Percentiles rank a stretch among this genome's conserved stretches.
phyloP scores from a whole-genome alignment of 2,329 filamentous ascomycete species.

The Paraphoma chrysanthemicola region DNA sequence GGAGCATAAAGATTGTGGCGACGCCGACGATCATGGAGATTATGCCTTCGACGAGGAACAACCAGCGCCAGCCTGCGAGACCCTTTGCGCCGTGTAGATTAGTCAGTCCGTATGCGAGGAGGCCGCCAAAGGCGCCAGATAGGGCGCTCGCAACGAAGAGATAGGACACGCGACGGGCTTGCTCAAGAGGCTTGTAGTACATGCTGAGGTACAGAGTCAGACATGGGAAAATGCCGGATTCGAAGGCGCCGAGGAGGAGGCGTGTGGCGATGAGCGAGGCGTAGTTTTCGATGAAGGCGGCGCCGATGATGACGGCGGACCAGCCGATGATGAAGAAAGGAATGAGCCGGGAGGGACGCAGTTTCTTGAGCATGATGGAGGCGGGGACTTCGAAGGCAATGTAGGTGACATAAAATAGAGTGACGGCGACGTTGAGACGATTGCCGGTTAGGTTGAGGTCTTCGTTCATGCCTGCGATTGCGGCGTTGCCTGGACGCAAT shows the following conservation, averaged over 20 bases:
- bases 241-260: constrained; percentile 30
- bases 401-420: constrained; percentile 61
- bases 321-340: constrained; percentile 23
- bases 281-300: constrained; percentile 28
- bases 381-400: constrained; percentile 56
- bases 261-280: constrained; percentile 26
- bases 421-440: constrained; percentile 52
- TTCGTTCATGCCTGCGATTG: constrained; percentile 20
- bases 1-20: no score
- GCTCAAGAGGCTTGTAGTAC: constrained; percentile 46
- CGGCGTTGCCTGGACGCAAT: constrained; percentile 45
- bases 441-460: constrained; percentile 14
- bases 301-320: constrained; percentile 19
- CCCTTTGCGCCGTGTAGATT: constrained; percentile 14
- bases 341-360: constrained; percentile 21
- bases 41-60: constrained; percentile 66
- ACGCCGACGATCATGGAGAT: constrained; percentile 53
- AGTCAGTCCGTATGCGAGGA: constrained; percentile 54
- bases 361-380: constrained; percentile 55
- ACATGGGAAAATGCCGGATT: constrained; percentile 30
- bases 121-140: constrained; percentile 62
- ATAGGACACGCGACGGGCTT: constrained; percentile 59
- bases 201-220: constrained; percentile 26
- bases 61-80: constrained; percentile 36
- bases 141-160: constrained; percentile 60